A percentile compares a stretch with the other conserved stretches of the same genome.
Evolutionary conservation across 2,329 filamentous ascomycete species (phyloP).

Genomic region (Atkinsonella texensis): DNA sequence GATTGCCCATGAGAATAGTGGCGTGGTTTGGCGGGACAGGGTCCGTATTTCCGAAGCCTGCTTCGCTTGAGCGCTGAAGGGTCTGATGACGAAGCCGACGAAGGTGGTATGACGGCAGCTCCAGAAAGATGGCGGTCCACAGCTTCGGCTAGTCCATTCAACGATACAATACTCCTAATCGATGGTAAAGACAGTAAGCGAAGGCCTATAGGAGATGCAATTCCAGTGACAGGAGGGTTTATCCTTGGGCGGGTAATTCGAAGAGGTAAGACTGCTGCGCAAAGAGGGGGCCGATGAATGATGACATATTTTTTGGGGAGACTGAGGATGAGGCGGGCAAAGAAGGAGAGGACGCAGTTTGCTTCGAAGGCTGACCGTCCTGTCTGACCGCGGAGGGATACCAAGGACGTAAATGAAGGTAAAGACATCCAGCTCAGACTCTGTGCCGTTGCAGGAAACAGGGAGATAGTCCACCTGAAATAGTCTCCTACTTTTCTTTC

Average conservation of each 20-base stretch:
- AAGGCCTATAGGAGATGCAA: neutral
- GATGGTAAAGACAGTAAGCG: neutral
- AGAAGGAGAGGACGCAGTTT: neutral
- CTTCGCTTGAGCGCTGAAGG: neutral
- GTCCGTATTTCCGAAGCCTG: neutral
- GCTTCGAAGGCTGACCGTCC: neutral
- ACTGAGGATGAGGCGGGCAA: neutral
- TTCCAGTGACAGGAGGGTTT: neutral
- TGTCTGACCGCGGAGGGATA: neutral
- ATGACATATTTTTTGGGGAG: neutral
- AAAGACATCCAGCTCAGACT: conserved; percentile 1
- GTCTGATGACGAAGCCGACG: neutral
- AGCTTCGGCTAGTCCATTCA: neutral
- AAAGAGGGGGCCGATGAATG: neutral
- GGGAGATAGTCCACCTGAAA: neutral
- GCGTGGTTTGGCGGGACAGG: neutral
- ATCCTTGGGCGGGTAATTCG: neutral
- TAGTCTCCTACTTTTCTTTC: neutral
- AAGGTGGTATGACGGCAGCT: neutral
- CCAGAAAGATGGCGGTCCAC: neutral
- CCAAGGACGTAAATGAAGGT: neutral
- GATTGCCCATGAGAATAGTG: neutral
- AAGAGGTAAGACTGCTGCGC: neutral
- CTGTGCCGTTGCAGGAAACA: neutral
- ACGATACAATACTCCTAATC: neutral